Evolutionary conservation across 305 asterid genomes (phyloP).

Genomic region (Fraxinus paxiana): DNA sequence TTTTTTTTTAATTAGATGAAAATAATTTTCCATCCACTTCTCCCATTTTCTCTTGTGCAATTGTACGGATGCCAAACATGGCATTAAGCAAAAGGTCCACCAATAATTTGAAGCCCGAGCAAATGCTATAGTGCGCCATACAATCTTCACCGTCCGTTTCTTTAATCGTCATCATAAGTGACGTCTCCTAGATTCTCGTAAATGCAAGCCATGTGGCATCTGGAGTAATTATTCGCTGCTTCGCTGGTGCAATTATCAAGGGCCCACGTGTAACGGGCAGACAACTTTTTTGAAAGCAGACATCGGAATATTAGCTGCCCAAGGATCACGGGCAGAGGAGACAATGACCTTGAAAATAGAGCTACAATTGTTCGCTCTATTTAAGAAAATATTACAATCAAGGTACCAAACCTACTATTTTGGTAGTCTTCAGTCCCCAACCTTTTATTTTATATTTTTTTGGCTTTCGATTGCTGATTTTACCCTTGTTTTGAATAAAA

Average conservation of each 20-base stretch:
- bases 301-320: neutral
- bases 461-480: neutral
- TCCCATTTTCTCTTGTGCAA: neutral
- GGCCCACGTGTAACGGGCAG: neutral
- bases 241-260: neutral
- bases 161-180: neutral
- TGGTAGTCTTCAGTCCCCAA: neutral
- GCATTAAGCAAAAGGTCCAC: neutral
- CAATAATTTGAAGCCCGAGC: neutral
- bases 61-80: neutral
- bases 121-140: neutral
- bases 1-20: neutral
- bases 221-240: neutral
- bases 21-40: neutral
- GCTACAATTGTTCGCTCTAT: neutral
- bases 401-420: neutral
- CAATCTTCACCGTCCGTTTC: neutral
- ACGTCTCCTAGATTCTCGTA: neutral
- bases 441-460: neutral
- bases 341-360: neutral
- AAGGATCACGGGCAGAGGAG: neutral
- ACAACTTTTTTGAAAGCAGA: neutral
- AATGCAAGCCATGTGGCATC: neutral
- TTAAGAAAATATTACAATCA: neutral
- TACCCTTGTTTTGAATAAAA: neutral